Percentiles rank a stretch among this genome's conserved stretches.
These are phyloP conservation scores for Pleurotus tuber-regium DNA, from an alignment of 768 basidiomycete genomes.

Conservation along the genomic window DNA sequence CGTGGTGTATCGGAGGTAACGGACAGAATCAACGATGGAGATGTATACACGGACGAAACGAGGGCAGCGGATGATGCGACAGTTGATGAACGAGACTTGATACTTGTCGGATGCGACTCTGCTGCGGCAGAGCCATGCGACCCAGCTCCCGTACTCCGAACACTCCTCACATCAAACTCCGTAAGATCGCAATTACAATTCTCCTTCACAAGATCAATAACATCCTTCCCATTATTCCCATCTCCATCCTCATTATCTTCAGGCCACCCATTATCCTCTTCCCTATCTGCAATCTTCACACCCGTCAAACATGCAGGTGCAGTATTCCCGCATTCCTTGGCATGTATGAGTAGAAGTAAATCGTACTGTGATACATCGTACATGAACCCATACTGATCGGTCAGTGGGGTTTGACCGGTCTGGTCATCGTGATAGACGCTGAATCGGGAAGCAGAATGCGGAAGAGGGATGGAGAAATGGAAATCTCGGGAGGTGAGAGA, in stretches of 20 bases:
- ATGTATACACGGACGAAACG: constrained; percentile 23
- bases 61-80: constrained; percentile 22
- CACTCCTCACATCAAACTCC: constrained; percentile 22
- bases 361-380: constrained; percentile 86
- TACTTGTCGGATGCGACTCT: constrained; percentile 12
- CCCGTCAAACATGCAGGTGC: constrained; percentile 87
- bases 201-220: constrained; percentile 45
- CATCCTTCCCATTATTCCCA: constrained; percentile 26
- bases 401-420: constrained; percentile 59
- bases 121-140: constrained; percentile 8
- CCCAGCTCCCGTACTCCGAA: constrained; percentile 13
- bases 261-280: constrained; percentile 77
- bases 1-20: constrained; percentile 62
- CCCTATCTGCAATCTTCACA: constrained; percentile 82
- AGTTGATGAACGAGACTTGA: constrained; percentile 32
- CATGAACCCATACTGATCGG: constrained; percentile 89
- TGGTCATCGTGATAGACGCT: constrained; percentile 48
- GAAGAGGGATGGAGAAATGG: constrained; percentile 64
- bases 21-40: constrained; percentile 53
- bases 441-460: constrained; percentile 54
- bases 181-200: constrained; percentile 44
- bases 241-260: constrained; percentile 56
- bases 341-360: constrained; percentile 69
- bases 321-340: constrained; percentile 66
- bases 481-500: constrained; percentile 75